Percentiles rank a stretch among this genome's conserved stretches.
Evolutionary conservation across 2,329 filamentous ascomycete species (phyloP).

Genomic region (Fusarium sp.): DNA sequence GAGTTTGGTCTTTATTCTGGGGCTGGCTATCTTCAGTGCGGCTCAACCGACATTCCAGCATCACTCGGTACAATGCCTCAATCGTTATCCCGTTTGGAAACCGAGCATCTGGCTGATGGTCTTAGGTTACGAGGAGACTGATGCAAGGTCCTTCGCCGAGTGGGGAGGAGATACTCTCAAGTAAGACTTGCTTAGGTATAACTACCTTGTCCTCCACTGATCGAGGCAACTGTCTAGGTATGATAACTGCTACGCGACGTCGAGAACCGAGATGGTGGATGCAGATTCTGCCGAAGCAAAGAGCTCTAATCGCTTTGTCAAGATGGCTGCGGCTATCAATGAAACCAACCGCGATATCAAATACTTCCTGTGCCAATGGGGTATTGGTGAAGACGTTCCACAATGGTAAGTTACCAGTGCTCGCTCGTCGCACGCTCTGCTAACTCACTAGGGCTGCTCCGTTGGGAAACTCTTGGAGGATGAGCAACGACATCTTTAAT

Average conservation of each 20-base stretch:
- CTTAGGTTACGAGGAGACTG: conserved; percentile 55
- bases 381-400: conserved; percentile 59
- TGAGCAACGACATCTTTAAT: conserved; percentile 65
- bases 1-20: conserved; percentile 67
- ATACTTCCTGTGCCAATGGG: conserved; percentile 66
- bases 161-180: conserved; percentile 64
- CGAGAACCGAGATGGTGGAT: conserved; percentile 56
- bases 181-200: conserved; percentile 57
- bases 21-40: conserved; percentile 58
- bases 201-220: accelerated
- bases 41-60: conserved; percentile 55
- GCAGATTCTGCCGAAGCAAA: conserved; percentile 53
- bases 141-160: conserved; percentile 54
- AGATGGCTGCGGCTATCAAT: conserved; percentile 58
- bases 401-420: conserved; percentile 49
- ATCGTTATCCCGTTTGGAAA: accelerated
- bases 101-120: neutral
- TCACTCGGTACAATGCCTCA: conserved; percentile 51
- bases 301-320: conserved; percentile 56
- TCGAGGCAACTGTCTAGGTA: conserved; percentile 48
- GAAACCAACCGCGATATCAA: conserved; percentile 55
- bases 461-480: conserved; percentile 61
- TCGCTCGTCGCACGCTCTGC: accelerated
- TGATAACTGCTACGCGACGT: conserved; percentile 61
- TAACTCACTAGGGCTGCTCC: conserved; percentile 51